A percentile compares a stretch with the other conserved stretches of the same genome.
These are phyloP conservation scores for Leptographium procerum DNA, from an alignment of 2,329 filamentous ascomycete genomes.

Conservation along the genomic window DNA sequence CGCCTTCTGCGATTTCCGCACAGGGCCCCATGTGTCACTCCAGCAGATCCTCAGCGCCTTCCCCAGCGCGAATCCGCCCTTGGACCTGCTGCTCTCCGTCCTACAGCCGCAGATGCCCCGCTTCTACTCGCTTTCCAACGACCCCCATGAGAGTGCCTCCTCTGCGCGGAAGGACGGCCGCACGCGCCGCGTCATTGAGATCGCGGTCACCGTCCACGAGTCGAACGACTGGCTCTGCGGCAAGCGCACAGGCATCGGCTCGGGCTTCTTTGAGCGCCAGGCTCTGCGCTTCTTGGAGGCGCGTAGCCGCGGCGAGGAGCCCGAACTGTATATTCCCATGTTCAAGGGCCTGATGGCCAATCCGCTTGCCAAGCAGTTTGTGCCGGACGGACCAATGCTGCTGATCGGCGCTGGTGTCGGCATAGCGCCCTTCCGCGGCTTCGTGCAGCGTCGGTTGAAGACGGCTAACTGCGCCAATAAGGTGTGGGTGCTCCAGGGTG, in stretches of 20 bases:
- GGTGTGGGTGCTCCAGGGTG: conserved; percentile 90
- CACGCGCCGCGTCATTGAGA: conserved; percentile 71
- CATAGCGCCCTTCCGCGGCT: conserved; percentile 93
- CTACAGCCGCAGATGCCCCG: conserved; percentile 89
- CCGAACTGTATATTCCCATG: conserved; percentile 76
- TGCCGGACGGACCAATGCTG: conserved; percentile 91
- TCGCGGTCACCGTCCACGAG: conserved; percentile 94
- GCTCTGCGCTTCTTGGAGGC: conserved; percentile 61
- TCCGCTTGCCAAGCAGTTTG: conserved; percentile 82
- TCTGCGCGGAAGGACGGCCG: conserved; percentile 29
- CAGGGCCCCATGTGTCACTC: conserved; percentile 74
- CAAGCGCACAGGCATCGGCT: conserved; percentile 71
- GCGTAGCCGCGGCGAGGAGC: conserved; percentile 46
- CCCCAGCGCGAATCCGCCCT: conserved; percentile 77
- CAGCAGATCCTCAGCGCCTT: conserved; percentile 83
- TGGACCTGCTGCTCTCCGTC: conserved; percentile 69
- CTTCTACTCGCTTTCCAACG: conserved; percentile 96
- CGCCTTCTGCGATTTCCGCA: conserved; percentile 87
- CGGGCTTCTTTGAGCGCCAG: conserved; percentile 84
- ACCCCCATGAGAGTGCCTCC: conserved; percentile 59
- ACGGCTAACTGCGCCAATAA: conserved; percentile 96
- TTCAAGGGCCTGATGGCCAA: conserved; percentile 98
- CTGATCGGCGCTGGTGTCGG: conserved; percentile 94
- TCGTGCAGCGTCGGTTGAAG: conserved; percentile 87
- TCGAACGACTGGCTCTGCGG: conserved; percentile 65